phyloP scores from a whole-genome alignment of 176 grass and related monocot species.

The Guadua angustifolia region DNA sequence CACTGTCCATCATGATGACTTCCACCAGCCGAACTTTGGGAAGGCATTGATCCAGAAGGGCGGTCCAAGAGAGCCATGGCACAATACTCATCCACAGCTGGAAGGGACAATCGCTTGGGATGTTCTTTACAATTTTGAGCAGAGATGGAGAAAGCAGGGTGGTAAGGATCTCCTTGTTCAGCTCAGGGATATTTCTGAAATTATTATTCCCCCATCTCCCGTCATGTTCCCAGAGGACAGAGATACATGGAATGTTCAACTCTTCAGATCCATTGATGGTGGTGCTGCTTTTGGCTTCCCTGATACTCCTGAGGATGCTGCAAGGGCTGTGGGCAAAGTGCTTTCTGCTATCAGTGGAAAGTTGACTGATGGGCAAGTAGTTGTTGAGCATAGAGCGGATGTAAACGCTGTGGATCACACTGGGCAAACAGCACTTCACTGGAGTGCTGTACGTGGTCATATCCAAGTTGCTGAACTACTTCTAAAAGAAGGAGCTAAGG shows the following conservation, averaged over 20 bases:
- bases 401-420: conserved; percentile 88
- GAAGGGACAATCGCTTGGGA: conserved; percentile 74
- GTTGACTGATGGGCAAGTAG: no score
- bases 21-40: conserved; percentile 73
- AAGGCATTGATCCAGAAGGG: conserved; percentile 48
- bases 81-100: conserved; percentile 65
- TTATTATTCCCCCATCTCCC: conserved; percentile 57
- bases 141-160: conserved; percentile 73
- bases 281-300: conserved; percentile 85
- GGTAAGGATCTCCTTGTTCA: conserved; percentile 62
- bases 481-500: conserved; percentile 92
- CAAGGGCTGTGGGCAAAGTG: conserved; percentile 63
- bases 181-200: conserved; percentile 66
- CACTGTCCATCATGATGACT: conserved; percentile 59
- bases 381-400: conserved; percentile 94
- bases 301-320: conserved; percentile 63
- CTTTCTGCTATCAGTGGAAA: conserved; percentile 86
- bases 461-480: conserved; percentile 91
- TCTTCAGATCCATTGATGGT: conserved; percentile 90
- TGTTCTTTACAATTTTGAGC: conserved; percentile 77
- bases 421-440: conserved; percentile 93
- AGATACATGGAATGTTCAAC: conserved; percentile 85
- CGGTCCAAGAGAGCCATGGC: conserved; percentile 74
- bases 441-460: conserved; percentile 90
- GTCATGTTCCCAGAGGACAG: conserved; percentile 73